Evolutionary conservation across 371 early-diverging fungal genomes (phyloP), one percentile per base, ranked within the genome.

Genomic region (Apophysomyces elegans): DNA sequence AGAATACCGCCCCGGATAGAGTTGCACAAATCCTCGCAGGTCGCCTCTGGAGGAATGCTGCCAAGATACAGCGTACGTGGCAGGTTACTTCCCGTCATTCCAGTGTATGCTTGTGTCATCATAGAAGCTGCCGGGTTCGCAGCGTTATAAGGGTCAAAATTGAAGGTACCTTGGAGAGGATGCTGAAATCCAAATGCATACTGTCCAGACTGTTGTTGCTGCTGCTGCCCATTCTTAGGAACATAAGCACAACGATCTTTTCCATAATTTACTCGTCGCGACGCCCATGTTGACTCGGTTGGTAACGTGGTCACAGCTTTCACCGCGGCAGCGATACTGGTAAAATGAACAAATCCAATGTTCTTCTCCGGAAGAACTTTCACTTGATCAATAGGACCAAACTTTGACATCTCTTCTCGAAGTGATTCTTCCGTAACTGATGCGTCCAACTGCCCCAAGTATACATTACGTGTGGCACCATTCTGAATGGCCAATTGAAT

Each of bases 1-100:
- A 95, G 73, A 43, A 91, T 86, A 5, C 96, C 95, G 32, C 94
- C 95, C 21, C 96, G 92, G 62, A 95, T 85, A 1, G 83, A 88
- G 79, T 94, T 93, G 73, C 93, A 93, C 35, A 95, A 80, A 58
- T 94, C 93, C 74, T 91, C 91, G 37, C 86, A 79, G 0, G 90
- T 88, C 1, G 88, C 85, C 47, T 92, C 92, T 0, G 88, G 89
- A 58, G 83, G 85, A 39, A 95, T 84, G 37, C 84, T 86, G 37
- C 94, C 94, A 5, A 95, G 67, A 70, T 92, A 95, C 32, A 94
- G 78, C 1, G 92, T 92, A 32, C 96, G 88, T 35, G 18, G 54
- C 39, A 62, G 37, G 21, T 56, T 58, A n/a, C 16, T 41, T 9
- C 46, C 45, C 37, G 43, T 39, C 54, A 50, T 50, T 21, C 54